Percentiles rank a stretch among this genome's conserved stretches.
Evolutionary conservation across 2,329 filamentous ascomycete genomes (phyloP).

Genomic region (Endocalyx cinctus): DNA sequence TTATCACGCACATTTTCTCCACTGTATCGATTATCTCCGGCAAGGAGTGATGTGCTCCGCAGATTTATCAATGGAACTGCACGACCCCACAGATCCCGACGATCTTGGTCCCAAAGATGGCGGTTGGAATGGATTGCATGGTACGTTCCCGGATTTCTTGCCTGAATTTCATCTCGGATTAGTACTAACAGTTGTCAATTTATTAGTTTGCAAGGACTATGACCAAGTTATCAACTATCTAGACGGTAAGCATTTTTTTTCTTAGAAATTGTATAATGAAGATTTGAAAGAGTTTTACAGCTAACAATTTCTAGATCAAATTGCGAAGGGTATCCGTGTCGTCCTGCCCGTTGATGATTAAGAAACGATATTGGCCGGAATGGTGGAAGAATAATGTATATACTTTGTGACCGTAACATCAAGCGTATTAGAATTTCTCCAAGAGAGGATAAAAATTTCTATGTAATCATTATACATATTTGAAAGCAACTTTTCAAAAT

Average conservation of each 20-base stretch:
- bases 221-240: constrained; percentile 16
- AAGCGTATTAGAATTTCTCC: too few relatives aligned
- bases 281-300: too few relatives aligned
- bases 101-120: constrained; percentile 18
- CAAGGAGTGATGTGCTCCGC: constrained; percentile 20
- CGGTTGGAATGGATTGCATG: constrained; percentile 19
- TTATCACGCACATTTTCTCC: constrained; percentile 18
- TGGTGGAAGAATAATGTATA: too few relatives aligned
- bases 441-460: too few relatives aligned
- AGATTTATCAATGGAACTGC: constrained; percentile 20
- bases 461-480: too few relatives aligned
- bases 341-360: constrained; percentile 15
- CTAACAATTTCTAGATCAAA: constrained; percentile 12
- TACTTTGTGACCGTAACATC: too few relatives aligned
- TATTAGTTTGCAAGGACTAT: constrained; percentile 20
- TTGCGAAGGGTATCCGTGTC: constrained; percentile 8
- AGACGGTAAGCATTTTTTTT: constrained; percentile 16
- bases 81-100: constrained; percentile 14
- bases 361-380: too few relatives aligned
- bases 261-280: too few relatives aligned
- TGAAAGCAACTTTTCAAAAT: too few relatives aligned
- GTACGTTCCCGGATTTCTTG: constrained; percentile 4
- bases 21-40: constrained; percentile 22
- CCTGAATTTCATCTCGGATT: neutral
- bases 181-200: constrained; percentile 1